These are phyloP conservation scores for Diaporthe sp. DNA, from an alignment of 2,329 filamentous ascomycete species.

Conservation along the genomic window DNA sequence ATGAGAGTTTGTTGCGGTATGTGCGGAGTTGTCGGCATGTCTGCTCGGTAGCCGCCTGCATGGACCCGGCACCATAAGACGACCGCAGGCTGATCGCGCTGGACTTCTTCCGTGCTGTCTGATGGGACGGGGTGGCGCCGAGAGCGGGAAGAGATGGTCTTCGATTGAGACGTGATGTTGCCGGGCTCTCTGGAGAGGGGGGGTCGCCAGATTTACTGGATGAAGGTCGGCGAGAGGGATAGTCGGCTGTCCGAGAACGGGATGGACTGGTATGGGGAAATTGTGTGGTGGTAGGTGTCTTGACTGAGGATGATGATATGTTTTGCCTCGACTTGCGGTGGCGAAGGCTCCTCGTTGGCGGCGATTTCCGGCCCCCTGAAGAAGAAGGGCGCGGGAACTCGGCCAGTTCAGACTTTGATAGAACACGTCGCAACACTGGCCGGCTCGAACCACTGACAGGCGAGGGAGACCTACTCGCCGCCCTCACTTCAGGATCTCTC, in stretches of 20 bases:
- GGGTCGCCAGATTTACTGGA: conserved; percentile 57
- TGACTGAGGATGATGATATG: conserved; percentile 47
- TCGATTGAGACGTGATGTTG: conserved; percentile 55
- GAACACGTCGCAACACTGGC: conserved; percentile 83
- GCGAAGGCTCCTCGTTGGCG: conserved; percentile 60
- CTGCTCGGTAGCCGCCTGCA: conserved; percentile 73
- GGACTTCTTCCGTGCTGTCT: conserved; percentile 57
- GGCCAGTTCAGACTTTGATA: conserved; percentile 88
- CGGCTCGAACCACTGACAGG: conserved; percentile 68
- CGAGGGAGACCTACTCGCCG: conserved; percentile 62
- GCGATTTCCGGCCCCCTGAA: conserved; percentile 62
- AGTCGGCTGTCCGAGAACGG: conserved; percentile 48
- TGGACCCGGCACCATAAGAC: conserved; percentile 58
- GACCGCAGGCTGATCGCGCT: conserved; percentile 57
- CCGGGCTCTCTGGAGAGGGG: conserved; percentile 55
- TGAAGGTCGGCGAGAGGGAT: conserved; percentile 60
- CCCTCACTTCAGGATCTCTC: conserved; percentile 53
- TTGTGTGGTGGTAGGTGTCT: conserved; percentile 49
- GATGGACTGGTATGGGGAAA: conserved; percentile 51
- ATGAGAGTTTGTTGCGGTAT: conserved; percentile 72
- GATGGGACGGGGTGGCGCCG: conserved; percentile 44
- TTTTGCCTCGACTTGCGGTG: conserved; percentile 66
- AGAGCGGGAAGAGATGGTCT: conserved; percentile 66
- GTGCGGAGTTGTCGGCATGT: conserved; percentile 70
- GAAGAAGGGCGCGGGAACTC: conserved; percentile 73